Conservation (phyloP, 208 protist species). For the Trypanosoma mega region DNA sequence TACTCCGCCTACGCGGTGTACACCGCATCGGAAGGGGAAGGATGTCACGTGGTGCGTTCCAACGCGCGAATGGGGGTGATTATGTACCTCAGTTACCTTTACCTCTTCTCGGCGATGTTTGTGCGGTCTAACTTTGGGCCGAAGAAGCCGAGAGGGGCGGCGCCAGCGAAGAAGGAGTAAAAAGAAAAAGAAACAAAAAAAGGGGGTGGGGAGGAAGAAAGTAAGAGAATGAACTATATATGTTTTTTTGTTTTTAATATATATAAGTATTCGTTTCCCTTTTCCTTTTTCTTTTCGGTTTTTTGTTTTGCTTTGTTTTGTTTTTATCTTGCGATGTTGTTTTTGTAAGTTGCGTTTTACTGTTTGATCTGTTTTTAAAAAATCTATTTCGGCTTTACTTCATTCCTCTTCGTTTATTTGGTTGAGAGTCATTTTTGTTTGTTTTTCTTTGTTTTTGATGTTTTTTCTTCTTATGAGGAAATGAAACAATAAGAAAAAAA, state of each 20-base stretch:
- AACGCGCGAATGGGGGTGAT: constrained; percentile 60
- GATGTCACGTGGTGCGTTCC: constrained; percentile 35
- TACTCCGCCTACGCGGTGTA: constrained; percentile 58
- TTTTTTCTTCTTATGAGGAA: neutral
- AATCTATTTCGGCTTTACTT: no score
- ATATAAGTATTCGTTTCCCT: constrained; percentile 20
- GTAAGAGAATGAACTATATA: no score
- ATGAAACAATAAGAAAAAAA: neutral
- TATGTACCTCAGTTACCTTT: constrained; percentile 92
- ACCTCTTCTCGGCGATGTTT: constrained; percentile 90
- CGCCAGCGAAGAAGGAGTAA: constrained; percentile 3
- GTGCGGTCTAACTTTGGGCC: constrained; percentile 67
- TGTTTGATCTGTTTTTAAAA: no score
- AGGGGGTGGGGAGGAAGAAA: no score
- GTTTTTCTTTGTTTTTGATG: constrained; percentile 2
- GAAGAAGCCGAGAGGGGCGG: constrained; percentile 1
- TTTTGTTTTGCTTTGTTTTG: no score
- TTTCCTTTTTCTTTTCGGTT: constrained; percentile 9
- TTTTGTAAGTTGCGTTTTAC: no score
- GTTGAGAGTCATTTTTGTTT: no score
- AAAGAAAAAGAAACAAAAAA: no score
- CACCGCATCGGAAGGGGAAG: constrained; percentile 5
- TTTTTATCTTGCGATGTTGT: no score
- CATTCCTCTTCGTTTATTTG: no score
- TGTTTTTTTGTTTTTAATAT: constrained; percentile 16